These are phyloP conservation scores for Colletotrichum sp. DNA, from an alignment of 2,329 filamentous ascomycete species.

Conservation along the genomic window DNA sequence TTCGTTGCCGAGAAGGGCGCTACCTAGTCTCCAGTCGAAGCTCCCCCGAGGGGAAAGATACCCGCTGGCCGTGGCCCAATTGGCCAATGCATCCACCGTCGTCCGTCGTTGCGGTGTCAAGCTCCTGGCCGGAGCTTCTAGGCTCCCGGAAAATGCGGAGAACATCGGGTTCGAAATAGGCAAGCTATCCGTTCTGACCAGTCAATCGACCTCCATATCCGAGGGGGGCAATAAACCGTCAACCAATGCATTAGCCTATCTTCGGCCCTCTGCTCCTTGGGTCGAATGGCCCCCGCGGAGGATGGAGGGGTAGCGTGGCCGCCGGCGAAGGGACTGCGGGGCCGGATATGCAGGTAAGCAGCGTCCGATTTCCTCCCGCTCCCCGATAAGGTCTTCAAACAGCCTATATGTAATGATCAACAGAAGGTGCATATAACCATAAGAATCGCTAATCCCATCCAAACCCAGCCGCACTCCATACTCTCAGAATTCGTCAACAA, in stretches of 20 bases:
- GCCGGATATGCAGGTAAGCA: conserved; percentile 3
- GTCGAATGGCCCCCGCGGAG: neutral
- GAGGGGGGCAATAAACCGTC: conserved; percentile 8
- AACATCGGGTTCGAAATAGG: neutral
- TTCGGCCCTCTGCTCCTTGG: neutral
- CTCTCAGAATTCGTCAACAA: neutral
- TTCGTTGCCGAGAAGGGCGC: neutral
- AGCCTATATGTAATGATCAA: neutral
- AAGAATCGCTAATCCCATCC: neutral
- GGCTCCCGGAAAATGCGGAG: neutral
- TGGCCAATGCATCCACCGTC: neutral
- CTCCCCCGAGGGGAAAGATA: neutral
- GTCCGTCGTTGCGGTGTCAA: neutral
- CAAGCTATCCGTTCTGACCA: neutral
- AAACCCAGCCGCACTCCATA: neutral
- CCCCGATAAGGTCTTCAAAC: neutral
- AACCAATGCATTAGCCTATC: conserved; percentile 5
- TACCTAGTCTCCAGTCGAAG: neutral
- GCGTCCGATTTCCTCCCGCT: neutral
- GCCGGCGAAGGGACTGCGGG: neutral
- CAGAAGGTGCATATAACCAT: neutral
- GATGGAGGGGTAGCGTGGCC: neutral
- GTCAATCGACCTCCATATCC: neutral
- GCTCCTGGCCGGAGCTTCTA: neutral
- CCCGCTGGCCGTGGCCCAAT: neutral